Base-by-base conservation (phyloP, 1,284 basidiomycete species). In the Omphalotus olearius region DNA sequence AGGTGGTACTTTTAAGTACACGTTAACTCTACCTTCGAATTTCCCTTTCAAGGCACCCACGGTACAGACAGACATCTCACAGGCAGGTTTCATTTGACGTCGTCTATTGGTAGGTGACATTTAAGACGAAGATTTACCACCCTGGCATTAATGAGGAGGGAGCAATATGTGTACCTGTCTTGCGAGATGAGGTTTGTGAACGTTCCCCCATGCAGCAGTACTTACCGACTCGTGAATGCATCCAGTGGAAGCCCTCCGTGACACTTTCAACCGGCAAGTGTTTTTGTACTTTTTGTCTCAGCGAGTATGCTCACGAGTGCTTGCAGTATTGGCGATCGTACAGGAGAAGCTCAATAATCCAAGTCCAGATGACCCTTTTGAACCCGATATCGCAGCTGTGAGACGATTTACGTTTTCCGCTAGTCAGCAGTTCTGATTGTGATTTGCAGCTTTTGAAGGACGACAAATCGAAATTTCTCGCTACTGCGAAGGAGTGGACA, bases 121-220 rank as follows among this genome's bases (percentile, higher is more conserved):
- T 94, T 70, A 81, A 73, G 42, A 95, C 93, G 36, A 92, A 87
- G 74, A 88, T 93, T 53, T 95, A 95, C 64, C 93, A 96, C 69
- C 93, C 93, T 13, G 93, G 93, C 49, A 88, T 96, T 64, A 93
- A 95, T 58, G 90, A 93, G 54, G 91, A 96, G 64, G 93, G 92
- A 37, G 73, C 78, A 26, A 91, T 92, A 51, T 92, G 89, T 64
- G 80, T 92, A 23, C 86, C 88, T 35, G 75, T 93, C 44, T 75
- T 93, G 48, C 80, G 86, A 59, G 88, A 91, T 64, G 86, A 93
- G 75, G 91, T 91, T 59, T 33, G 28, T 40, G n/a, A 20, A 44
- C 50, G 18, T 26, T 20, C 49, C 46, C 23, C 23, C 23, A 23
- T 53, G 48, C 47, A 40, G 54, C 13, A 56, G 45, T 47, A 20